Conservation (phyloP, 192 early-diverging fungal genomes). For the Coemansia sp. region DNA sequence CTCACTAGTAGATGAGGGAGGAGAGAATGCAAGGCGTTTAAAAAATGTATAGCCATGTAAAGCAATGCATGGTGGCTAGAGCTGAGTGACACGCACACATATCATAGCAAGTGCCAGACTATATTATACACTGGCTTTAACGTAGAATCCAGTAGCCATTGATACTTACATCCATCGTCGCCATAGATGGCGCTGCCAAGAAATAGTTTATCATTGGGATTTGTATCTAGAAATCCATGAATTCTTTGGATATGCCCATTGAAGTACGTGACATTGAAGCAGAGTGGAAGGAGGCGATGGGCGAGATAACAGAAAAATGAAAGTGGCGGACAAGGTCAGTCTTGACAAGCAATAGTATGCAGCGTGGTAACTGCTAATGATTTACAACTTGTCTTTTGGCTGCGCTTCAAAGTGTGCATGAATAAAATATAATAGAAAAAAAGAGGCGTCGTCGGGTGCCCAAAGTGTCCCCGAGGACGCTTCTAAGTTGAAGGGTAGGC, state of each 20-base stretch:
- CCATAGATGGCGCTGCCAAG: not conserved
- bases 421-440: not conserved
- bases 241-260: not conserved
- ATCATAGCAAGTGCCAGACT: not conserved
- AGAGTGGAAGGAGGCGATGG: not conserved
- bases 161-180: not conserved
- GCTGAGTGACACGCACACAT: slow-evolving; percentile 2
- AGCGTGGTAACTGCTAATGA: not conserved
- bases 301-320: not conserved
- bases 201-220: not conserved
- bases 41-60: not conserved
- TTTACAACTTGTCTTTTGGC: not conserved
- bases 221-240: not conserved
- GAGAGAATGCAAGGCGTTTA: slow-evolving; percentile 1
- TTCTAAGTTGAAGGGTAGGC: not conserved
- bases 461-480: not conserved
- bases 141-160: not conserved
- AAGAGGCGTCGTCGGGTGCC: not conserved
- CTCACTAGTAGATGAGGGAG: not conserved
- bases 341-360: not conserved
- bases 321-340: not conserved
- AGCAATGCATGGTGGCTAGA: slow-evolving; percentile 5
- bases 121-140: not conserved
- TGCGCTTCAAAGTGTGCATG: not conserved
- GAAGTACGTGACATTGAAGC: not conserved